A percentile compares a stretch with the other conserved stretches of the same genome.
These are phyloP conservation scores for Amanita brunnescens DNA, from an alignment of 768 basidiomycete species.

Conservation along the genomic window DNA sequence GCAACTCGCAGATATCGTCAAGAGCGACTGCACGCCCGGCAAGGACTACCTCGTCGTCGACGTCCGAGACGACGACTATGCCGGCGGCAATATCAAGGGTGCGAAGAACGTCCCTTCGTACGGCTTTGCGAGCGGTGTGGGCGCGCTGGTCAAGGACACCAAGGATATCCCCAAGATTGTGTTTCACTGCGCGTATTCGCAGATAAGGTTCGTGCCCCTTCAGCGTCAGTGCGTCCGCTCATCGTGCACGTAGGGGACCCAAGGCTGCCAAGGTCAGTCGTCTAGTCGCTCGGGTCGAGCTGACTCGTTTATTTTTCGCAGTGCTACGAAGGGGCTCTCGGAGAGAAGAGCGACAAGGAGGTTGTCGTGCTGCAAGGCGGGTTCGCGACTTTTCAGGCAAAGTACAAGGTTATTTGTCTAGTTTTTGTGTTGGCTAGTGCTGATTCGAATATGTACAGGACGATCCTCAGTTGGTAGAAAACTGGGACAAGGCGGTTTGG, in stretches of 20 bases:
- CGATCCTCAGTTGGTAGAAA: slow-evolving; percentile 65
- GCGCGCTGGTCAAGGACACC: slow-evolving; percentile 48
- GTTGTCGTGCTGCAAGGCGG: slow-evolving; percentile 65
- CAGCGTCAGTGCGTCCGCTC: slow-evolving; percentile 6
- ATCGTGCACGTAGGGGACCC: slow-evolving; percentile 46
- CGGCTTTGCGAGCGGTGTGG: slow-evolving; percentile 48
- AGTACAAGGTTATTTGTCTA: slow-evolving; percentile 46
- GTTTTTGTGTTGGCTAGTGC: background rate
- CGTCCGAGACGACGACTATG: slow-evolving; percentile 77
- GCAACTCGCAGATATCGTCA: slow-evolving; percentile 67
- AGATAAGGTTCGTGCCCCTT: slow-evolving; percentile 52
- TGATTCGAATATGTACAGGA: slow-evolving; percentile 27
- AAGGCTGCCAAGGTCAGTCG: slow-evolving; percentile 60
- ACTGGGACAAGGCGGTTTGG: slow-evolving; percentile 67
- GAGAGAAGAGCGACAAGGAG: slow-evolving; percentile 37
- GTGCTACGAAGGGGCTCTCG: slow-evolving; percentile 61
- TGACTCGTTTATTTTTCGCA: slow-evolving; percentile 19
- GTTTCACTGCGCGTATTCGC: slow-evolving; percentile 76
- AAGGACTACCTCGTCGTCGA: slow-evolving; percentile 75
- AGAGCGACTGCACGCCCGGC: slow-evolving; percentile 46
- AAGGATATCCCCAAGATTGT: slow-evolving; percentile 56
- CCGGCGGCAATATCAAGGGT: slow-evolving; percentile 70
- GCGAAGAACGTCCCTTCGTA: slow-evolving; percentile 54
- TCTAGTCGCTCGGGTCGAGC: slow-evolving; percentile 4
- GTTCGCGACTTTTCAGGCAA: slow-evolving; percentile 61